phyloP scores from a whole-genome alignment of 768 basidiomycete genomes.

The Russula sp. region DNA sequence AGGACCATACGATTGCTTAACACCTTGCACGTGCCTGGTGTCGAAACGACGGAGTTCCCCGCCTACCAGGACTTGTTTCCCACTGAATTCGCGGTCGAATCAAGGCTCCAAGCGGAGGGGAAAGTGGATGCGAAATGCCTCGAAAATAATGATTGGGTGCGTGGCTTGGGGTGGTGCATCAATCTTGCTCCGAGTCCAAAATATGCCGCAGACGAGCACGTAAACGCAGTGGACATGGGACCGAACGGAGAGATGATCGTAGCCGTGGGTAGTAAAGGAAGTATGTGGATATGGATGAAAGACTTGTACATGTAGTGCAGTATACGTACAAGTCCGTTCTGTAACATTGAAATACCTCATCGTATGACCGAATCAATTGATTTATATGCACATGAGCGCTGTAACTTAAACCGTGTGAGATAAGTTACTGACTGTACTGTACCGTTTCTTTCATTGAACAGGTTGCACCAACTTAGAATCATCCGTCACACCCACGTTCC shows the following conservation, averaged over 20 bases:
- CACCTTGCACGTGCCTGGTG: constrained; percentile 9
- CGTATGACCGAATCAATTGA: too few species aligned
- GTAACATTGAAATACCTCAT: too few species aligned
- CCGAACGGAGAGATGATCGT: constrained; percentile 20
- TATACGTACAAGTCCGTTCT: too few species aligned
- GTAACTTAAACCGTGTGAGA: too few species aligned
- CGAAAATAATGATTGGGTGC: constrained; percentile 7
- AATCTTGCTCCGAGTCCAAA: constrained; percentile 3
- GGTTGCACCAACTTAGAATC: background rate
- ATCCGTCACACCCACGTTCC: background rate
- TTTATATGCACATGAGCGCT: too few species aligned
- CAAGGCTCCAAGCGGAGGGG: constrained; percentile 13
- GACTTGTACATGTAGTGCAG: background rate
- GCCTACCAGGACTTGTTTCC: constrained; percentile 7
- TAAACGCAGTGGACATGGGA: constrained; percentile 26
- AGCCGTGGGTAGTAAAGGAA: constrained; percentile 23
- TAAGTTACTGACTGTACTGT: too few species aligned
- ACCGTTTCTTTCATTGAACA: background rate
- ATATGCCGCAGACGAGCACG: constrained; percentile 4
- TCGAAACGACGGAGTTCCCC: constrained; percentile 18
- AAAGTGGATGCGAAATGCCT: constrained; percentile 12
- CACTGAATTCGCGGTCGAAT: background rate
- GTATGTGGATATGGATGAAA: constrained; percentile 26
- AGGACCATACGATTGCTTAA: constrained; percentile 20
- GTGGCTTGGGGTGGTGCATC: constrained; percentile 17